Percentiles rank a stretch among this genome's conserved stretches.
Evolutionary conservation across 352 stramenopile species (phyloP).

Genomic region (Phytopythium ostracodes): DNA sequence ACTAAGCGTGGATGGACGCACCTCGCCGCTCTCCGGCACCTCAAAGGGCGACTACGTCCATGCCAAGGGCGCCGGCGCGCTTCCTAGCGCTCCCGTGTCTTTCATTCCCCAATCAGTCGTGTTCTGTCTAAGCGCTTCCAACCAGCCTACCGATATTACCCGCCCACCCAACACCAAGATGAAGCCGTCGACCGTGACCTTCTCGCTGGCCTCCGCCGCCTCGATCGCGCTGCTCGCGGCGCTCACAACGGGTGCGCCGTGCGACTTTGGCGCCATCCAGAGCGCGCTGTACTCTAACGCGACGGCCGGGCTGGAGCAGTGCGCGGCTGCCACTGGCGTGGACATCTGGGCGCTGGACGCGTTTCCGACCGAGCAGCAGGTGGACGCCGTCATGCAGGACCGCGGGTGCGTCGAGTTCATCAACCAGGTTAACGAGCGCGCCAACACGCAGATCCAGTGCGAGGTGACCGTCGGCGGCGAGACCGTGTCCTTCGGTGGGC

Average conservation of each 20-base stretch:
- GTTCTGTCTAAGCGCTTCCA: not conserved
- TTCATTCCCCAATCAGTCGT: constrained; percentile 3
- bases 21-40: too few relatives aligned
- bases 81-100: too few relatives aligned
- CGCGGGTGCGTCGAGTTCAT: constrained; percentile 59
- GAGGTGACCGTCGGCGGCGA: constrained; percentile 31
- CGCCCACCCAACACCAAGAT: not conserved
- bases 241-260: constrained; percentile 11
- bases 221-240: not conserved
- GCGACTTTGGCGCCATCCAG: constrained; percentile 47
- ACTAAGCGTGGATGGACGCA: too few relatives aligned
- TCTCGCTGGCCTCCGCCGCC: not conserved
- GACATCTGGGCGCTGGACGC: constrained; percentile 37
- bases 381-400: constrained; percentile 35
- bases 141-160: too few relatives aligned
- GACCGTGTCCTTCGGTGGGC: constrained; percentile 29
- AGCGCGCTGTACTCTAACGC: constrained; percentile 44
- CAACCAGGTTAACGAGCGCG: constrained; percentile 63
- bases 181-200: not conserved
- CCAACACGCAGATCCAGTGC: constrained; percentile 55
- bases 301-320: constrained; percentile 32
- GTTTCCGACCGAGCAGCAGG: constrained; percentile 44
- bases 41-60: not conserved
- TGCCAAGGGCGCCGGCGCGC: too few relatives aligned
- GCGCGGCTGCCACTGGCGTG: constrained; percentile 26